Evolutionary conservation across 2,329 filamentous ascomycete species (phyloP), one percentile per base, ranked within the genome.

Genomic region (Neopestalotiopsis rosae): DNA sequence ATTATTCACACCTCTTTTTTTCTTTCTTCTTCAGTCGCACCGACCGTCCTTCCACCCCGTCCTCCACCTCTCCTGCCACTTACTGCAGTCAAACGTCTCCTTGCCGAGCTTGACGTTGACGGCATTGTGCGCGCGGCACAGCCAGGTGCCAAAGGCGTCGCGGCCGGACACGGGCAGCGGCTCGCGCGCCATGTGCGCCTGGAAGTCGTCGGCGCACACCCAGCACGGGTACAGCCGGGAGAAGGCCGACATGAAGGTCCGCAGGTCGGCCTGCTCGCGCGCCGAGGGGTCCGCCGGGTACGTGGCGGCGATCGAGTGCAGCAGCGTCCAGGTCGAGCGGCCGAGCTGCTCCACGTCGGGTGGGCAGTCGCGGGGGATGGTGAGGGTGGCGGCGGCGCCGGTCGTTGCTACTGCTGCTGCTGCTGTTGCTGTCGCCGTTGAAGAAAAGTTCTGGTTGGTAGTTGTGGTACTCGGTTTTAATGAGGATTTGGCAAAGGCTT

Each of bases 21-120:
- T 28, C 4, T 28, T 28, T 2, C 4, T 28, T 28, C 30, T 38
- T 40, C 9, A 67, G 30, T 67, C 66, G 40, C 66, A 67, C 40
- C 66, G 24, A 4, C 66, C 66, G 13, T 67, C 91, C 78, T 88
- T 89, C 91, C 93, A 98, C 0, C 96, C 96, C 1, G 92, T 96
- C 82, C 92, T 87, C 96, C 96, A 99, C 79, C 96, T 88, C 86
- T 98, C 93, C 80, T 98, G 91, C 95, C 96, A 98, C 76, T 86
- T 89, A 67, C 84, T 85, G 82, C 96, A 99, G 85, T 99, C 94
- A 82, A 99, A 99, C 74, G 88, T 87, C 69, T 89, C 86, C 87
- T 99, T 99, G 64, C 96, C 96, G 74, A 99, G 81, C 84, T 98
- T 98, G 70, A 86, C 85, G 80, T 97, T 97, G 61, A 97, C 93